These are phyloP conservation scores for Hymenoscyphus repandus DNA, from an alignment of 2,329 filamentous ascomycete genomes.

Conservation along the genomic window DNA sequence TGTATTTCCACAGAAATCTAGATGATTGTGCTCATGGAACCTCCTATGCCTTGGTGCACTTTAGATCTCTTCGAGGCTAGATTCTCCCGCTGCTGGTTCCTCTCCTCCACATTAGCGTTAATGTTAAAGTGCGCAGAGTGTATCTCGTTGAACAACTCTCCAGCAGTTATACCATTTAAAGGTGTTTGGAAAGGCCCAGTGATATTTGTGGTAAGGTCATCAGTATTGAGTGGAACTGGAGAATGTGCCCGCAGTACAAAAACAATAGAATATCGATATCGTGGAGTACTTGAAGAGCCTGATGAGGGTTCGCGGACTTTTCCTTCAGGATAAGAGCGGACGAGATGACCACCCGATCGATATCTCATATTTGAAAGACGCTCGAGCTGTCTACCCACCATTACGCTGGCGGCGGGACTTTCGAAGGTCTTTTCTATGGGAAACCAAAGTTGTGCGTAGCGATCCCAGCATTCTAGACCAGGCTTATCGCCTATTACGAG, in stretches of 20 bases:
- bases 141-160: constrained; percentile 17
- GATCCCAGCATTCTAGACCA: constrained; percentile 24
- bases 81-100: constrained; percentile 19
- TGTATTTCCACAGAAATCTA: too few species aligned
- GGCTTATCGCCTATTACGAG: constrained; percentile 25
- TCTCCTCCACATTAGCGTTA: constrained; percentile 17
- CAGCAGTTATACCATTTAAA: constrained; percentile 15
- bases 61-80: constrained; percentile 16
- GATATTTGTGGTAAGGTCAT: constrained; percentile 21
- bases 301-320: neutral
- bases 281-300: neutral
- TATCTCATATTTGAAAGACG: constrained; percentile 22
- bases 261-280: constrained; percentile 24
- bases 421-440: constrained; percentile 20
- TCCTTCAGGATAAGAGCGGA: constrained; percentile 18
- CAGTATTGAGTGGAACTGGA: constrained; percentile 20
- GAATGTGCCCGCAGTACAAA: constrained; percentile 26
- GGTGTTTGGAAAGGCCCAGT: constrained; percentile 20
- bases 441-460: constrained; percentile 13
- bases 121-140: constrained; percentile 23
- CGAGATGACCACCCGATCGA: constrained; percentile 20
- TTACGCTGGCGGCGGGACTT: constrained; percentile 14
- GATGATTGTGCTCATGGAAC: too few species aligned
- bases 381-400: constrained; percentile 24
- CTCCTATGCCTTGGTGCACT: neutral